Base-by-base conservation (phyloP, 805 yeast genomes). In the Metschnikowia hibisci region DNA sequence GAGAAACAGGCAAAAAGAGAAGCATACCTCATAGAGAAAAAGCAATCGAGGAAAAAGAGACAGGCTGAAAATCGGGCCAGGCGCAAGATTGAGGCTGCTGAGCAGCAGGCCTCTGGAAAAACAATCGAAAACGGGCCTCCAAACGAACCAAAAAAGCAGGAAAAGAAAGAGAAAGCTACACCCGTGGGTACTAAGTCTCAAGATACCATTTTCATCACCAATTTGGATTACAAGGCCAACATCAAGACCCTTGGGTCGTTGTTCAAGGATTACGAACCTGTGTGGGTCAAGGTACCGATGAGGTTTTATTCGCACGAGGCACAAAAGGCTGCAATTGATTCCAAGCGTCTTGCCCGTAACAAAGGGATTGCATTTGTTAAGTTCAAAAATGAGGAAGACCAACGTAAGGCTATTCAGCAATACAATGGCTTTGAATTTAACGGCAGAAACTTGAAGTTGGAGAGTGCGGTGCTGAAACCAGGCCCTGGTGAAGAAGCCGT, bases 281-380 rank as follows among this genome's bases (percentile, higher is more conserved):
- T 65, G 43, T 77, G 80, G 78, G 74, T 80, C 39, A 77, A 77
- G 45, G 78, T 83, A 18, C 87, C 88, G 43, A 62, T 69, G 37
- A 71, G 74, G n/a, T n/a, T n/a, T n/a, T n/a, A n/a, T n/a, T n/a
- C n/a, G n/a, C n/a, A n/a, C n/a, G n/a, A n/a, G n/a, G n/a, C n/a
- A n/a, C n/a, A n/a, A n/a, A n/a, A n/a, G n/a, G n/a, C n/a, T n/a
- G n/a, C n/a, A n/a, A n/a, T 67, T 44, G 76, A 77, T 37, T 69
- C 73, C 47, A 64, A 64, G 47, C 44, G 32, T 32, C 49, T 52
- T 14, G 64, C 78, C 43, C 73, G 66, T 55, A 78, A 78, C 55
- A 78, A 77, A 57, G 89, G 89, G 33, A 78, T 77, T 61, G 86
- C 84, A 4, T 78, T 83, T 57, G 77, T 81, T 50, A 76, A 76